Conservation (phyloP, 208 protist species). For the Acanthamoeba polyphaga region DNA sequence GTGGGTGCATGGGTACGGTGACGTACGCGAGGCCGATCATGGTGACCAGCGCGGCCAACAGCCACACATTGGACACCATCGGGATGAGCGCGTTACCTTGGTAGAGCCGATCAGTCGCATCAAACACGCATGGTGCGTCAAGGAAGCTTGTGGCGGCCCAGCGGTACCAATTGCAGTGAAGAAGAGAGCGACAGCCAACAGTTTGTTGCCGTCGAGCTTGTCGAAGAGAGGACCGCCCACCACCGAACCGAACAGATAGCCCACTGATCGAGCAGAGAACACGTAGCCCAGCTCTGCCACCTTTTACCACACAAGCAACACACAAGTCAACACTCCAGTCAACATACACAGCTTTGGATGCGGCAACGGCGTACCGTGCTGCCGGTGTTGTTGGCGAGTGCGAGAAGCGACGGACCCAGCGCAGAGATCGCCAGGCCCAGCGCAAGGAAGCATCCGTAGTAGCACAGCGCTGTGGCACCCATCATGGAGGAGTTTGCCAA, state of each 20-base stretch:
- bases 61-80: conserved; percentile 51
- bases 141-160: background rate
- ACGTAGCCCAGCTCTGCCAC: conserved; percentile 48
- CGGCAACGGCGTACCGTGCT: background rate
- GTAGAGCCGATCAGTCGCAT: background rate
- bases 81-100: conserved; percentile 50
- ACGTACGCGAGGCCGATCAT: conserved; percentile 36
- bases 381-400: conserved; percentile 47
- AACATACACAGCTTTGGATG: background rate
- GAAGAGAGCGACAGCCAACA: conserved; percentile 37
- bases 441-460: conserved; percentile 50
- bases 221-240: conserved; percentile 70
- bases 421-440: conserved; percentile 44
- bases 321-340: background rate
- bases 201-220: conserved; percentile 43
- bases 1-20: no score
- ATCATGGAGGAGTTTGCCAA: background rate
- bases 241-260: conserved; percentile 60
- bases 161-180: conserved; percentile 11
- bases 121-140: background rate
- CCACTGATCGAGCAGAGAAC: conserved; percentile 24
- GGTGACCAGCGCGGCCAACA: conserved; percentile 12
- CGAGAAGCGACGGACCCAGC: background rate
- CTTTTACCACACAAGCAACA: background rate
- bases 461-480: background rate